Percentiles rank a stretch among this genome's conserved stretches.
Conservation (phyloP, 352 stramenopile genomes). For the Pythium chondricola region DNA sequence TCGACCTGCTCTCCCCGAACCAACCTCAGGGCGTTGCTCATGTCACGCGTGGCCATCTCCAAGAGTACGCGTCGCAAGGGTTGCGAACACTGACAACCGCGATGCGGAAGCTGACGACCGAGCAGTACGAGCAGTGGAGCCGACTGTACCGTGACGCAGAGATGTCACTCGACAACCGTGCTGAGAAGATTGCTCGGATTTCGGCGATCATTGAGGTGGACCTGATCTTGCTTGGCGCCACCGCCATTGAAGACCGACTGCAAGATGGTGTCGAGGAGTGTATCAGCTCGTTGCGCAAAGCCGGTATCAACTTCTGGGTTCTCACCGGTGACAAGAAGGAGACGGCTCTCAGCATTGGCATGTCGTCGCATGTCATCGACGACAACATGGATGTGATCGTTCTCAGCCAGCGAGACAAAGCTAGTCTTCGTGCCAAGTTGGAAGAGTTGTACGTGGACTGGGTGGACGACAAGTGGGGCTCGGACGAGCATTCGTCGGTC, state of each 20-base stretch:
- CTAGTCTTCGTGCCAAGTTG: conserved; percentile 58
- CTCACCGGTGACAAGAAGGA: conserved; percentile 91
- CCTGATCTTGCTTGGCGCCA: conserved; percentile 83
- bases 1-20: conserved; percentile 56
- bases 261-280: conserved; percentile 91
- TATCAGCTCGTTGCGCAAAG: conserved; percentile 88
- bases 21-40: conserved; percentile 74
- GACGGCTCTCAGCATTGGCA: conserved; percentile 81
- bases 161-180: conserved; percentile 63
- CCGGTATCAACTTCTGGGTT: conserved; percentile 96
- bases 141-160: conserved; percentile 67
- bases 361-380: conserved; percentile 87
- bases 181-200: conserved; percentile 68
- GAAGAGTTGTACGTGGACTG: conserved; percentile 84
- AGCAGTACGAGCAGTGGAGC: conserved; percentile 76
- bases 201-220: conserved; percentile 83
- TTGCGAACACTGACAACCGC: conserved; percentile 72
- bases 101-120: conserved; percentile 51
- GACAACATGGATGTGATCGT: conserved; percentile 90
- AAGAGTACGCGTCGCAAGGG: conserved; percentile 75
- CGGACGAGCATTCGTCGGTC: conserved; percentile 73
- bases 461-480: conserved; percentile 85
- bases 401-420: conserved; percentile 75
- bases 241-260: conserved; percentile 91
- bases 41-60: conserved; percentile 74